Evolutionary conservation across 2,329 filamentous ascomycete genomes (phyloP), one percentile per base, ranked within the genome.

Genomic region (Fusarium subglutinans): DNA sequence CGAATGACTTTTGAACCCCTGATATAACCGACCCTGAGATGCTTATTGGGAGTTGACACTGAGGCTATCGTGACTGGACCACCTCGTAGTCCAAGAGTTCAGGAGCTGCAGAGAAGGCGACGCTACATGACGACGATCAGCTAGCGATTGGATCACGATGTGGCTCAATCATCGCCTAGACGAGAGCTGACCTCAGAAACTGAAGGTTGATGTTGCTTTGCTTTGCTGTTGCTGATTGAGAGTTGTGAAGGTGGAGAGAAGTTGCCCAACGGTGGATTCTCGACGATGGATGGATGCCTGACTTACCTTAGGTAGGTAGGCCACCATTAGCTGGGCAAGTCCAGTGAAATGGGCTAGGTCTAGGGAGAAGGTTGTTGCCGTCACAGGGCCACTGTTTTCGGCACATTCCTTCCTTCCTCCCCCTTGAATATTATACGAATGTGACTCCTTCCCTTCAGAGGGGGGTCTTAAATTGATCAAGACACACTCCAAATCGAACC

Each of bases 321-420:
- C 67, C 35, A 38, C 17, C 9, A 62, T 68, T 54, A 43, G 51
- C 51, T 55, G 33, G 66, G 38, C 26, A 69, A 56, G 50, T 37
- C 33, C 68, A 56, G 50, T 47, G 30, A 58, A 35, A 33, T 38
- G 47, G 45, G 41, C 24, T 48, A 50, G 41, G 22, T 51, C 56
- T 37, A 50, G 45, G 66, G 53, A 58, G 66, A 66, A 66, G 66
- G 40, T 48, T 70, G 58, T 57, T 70, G 51, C 60, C 67, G 47
- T 70, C 47, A 59, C 43, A 70, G 45, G 47, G 33, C 45, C 60
- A 47, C 60, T 60, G 66, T 45, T 60, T 70, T 47, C 53, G 41
- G 62, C 62, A 71, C 61, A 66, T 67, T 74, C 70, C 70, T 63
- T 67, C 66, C 56, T 64, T 30, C 41, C 40, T 63, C 62, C 66